Evolutionary conservation across 2,329 filamentous ascomycete species (phyloP).

Genomic region (Colletotrichum endophyticum): DNA sequence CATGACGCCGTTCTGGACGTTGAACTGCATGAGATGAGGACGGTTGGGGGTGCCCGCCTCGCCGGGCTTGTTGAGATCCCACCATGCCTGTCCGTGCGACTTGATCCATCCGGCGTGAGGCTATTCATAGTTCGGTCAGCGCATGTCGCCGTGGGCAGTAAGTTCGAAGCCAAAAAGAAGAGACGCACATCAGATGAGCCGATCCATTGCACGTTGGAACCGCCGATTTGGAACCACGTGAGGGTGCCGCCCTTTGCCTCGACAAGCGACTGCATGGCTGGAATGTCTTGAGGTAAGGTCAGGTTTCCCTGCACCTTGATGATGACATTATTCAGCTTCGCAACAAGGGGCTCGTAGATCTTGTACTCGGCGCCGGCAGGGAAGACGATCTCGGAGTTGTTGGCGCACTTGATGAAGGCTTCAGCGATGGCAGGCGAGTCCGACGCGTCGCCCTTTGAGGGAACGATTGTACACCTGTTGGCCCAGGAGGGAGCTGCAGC

Average conservation of each 20-base stretch:
- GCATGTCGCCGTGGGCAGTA: neutral
- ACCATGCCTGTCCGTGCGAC: conserved; percentile 49
- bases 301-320: conserved; percentile 48
- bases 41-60: conserved; percentile 40
- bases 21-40: conserved; percentile 44
- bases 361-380: conserved; percentile 45
- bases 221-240: conserved; percentile 43
- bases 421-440: conserved; percentile 41
- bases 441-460: conserved; percentile 40
- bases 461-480: conserved; percentile 19
- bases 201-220: conserved; percentile 33
- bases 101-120: conserved; percentile 44
- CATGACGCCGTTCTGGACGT: conserved; percentile 37
- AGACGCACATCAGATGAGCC: conserved; percentile 36
- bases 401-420: conserved; percentile 40
- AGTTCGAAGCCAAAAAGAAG: neutral
- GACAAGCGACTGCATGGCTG: conserved; percentile 38
- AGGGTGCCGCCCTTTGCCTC: conserved; percentile 31
- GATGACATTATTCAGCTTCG: conserved; percentile 44
- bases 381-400: conserved; percentile 39
- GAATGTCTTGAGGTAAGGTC: conserved; percentile 44
- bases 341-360: conserved; percentile 41
- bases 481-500: neutral
- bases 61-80: conserved; percentile 44
- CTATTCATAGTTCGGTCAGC: conserved; percentile 1